Conservation (phyloP, 768 basidiomycete genomes). For the Boletus pseudo-olivaceus region DNA sequence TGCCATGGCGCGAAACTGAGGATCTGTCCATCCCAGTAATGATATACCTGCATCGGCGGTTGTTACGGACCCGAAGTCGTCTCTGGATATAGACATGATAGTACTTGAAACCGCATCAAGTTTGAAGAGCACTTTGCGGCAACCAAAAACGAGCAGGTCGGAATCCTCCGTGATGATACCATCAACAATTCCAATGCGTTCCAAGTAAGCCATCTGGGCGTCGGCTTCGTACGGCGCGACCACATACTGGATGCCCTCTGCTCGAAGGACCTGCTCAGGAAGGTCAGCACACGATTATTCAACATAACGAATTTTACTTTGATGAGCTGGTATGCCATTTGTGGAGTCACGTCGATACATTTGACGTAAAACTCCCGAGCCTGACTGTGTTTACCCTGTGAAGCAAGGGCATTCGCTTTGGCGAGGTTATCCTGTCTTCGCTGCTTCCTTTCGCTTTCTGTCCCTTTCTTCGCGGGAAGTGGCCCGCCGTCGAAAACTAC, state of each 20-base stretch:
- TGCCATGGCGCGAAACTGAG: constrained; percentile 89
- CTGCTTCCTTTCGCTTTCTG: constrained; percentile 76
- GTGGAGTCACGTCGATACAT: constrained; percentile 91
- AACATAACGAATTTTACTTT: constrained; percentile 52
- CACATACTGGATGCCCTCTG: constrained; percentile 77
- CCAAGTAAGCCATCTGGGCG: constrained; percentile 92
- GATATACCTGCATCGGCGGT: constrained; percentile 57
- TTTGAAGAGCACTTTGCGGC: constrained; percentile 89
- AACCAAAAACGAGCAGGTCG: constrained; percentile 97
- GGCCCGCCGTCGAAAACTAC: constrained; percentile 97
- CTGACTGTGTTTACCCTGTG: constrained; percentile 74
- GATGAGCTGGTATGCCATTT: constrained; percentile 97
- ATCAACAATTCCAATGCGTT: constrained; percentile 75
- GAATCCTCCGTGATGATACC: constrained; percentile 98
- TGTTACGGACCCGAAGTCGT: constrained; percentile 62
- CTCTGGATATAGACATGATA: constrained; percentile 63
- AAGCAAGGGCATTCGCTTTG: constrained; percentile 65
- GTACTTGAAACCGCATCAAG: constrained; percentile 67
- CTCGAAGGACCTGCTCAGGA: constrained; percentile 66
- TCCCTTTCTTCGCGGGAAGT: constrained; percentile 89
- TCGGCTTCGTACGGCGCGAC: constrained; percentile 99
- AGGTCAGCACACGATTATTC: constrained; percentile 3
- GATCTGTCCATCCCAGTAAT: constrained; percentile 84
- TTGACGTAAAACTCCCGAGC: constrained; percentile 89
- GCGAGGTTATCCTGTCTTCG: constrained; percentile 74